Percentiles rank a stretch among this genome's conserved stretches.
phyloP scores from a whole-genome alignment of 495 filamentous ascomycete genomes.

The Aspergillus diversus region DNA sequence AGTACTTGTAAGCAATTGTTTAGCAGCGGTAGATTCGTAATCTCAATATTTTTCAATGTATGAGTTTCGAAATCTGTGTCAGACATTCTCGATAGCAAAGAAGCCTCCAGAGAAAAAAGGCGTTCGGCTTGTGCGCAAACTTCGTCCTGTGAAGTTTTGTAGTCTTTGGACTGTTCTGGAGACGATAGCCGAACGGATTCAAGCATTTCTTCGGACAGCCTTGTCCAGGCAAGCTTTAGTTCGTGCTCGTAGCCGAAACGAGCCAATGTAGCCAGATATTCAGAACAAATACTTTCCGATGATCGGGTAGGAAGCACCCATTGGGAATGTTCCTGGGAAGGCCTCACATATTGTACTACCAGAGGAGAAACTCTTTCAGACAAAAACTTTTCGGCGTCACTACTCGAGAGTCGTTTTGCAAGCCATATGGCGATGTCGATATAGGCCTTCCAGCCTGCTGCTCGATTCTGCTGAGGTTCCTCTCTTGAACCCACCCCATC shows the following conservation, averaged over 20 bases:
- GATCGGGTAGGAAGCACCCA: slow-evolving; percentile 54
- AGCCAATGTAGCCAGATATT: slow-evolving; percentile 39
- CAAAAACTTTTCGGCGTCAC: slow-evolving; percentile 54
- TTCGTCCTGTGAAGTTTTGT: slow-evolving; percentile 67
- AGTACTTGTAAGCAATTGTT: slow-evolving; percentile 54
- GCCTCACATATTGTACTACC: slow-evolving; percentile 59
- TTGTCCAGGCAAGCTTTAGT: slow-evolving; percentile 55
- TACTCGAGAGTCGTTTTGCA: slow-evolving; percentile 41
- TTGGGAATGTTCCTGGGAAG: slow-evolving; percentile 42
- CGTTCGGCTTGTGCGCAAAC: slow-evolving; percentile 62
- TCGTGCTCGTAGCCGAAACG: slow-evolving; percentile 31
- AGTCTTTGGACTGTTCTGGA: slow-evolving; percentile 78
- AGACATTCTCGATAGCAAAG: slow-evolving; percentile 40
- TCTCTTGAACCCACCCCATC: slow-evolving; percentile 72
- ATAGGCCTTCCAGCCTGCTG: slow-evolving; percentile 74
- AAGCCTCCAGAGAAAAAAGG: slow-evolving; percentile 62
- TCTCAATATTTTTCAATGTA: slow-evolving; percentile 30
- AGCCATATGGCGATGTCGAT: slow-evolving; percentile 59
- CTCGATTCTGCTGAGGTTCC: slow-evolving; percentile 68
- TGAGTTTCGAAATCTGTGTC: slow-evolving; percentile 31
- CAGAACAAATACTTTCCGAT: slow-evolving; percentile 41
- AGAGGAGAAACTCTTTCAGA: slow-evolving; percentile 57
- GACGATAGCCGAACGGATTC: slow-evolving; percentile 68
- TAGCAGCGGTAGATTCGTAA: slow-evolving; percentile 44
- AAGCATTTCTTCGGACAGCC: slow-evolving; percentile 57